Evolutionary conservation across 768 basidiomycete species (phyloP), one percentile per base, ranked within the genome.

Genomic region (Podaxis rugospora): DNA sequence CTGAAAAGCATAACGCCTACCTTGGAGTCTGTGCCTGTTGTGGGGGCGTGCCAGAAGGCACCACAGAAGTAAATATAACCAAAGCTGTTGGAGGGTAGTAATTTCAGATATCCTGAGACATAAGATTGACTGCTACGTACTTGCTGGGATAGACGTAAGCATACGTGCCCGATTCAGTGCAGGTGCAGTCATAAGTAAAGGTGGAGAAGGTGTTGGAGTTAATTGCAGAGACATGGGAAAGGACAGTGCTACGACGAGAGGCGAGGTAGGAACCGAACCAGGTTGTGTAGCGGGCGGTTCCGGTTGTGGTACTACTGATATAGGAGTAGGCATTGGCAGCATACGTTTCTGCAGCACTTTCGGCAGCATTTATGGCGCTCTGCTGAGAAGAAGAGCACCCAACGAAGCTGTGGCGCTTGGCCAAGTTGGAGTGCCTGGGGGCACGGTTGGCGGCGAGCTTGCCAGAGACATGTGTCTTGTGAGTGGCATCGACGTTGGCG

Each of bases 181-280:
- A 78, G 28, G 73, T 71, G 67, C 78, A 79, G 58, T 77, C 76
- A 63, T 66, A 79, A 0, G 65, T 73, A 65, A 70, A 76, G 13
- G 64, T 50, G 0, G 71, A 68, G 65, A 74, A 74, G 37, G 51
- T 52, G 67, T 72, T 72, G 61, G 67, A 46, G 63, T 62, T 70
- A 59, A 83, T 74, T 39, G 69, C 68, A n/a, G 58, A 47, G 73
- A 67, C 82, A 66, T 82, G 80, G 50, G 71, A 69, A 5, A 53
- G 47, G 54, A 79, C 74, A 13, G 74, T 80, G 54, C 49, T 64
- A 65, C 77, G 74, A 51, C 75, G 74, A n/a, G 72, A 40, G 47
- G 65, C 51, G n/a, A 68, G 72, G 68, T 75, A 79, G 32, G 78
- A 65, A 46, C 82, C 82, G 68, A 83, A 83, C 81, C 82, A 83